Percentiles rank a stretch among this genome's conserved stretches.
Evolutionary conservation across 2,329 filamentous ascomycete species (phyloP).

Genomic region (Colletotrichum cuscutae): DNA sequence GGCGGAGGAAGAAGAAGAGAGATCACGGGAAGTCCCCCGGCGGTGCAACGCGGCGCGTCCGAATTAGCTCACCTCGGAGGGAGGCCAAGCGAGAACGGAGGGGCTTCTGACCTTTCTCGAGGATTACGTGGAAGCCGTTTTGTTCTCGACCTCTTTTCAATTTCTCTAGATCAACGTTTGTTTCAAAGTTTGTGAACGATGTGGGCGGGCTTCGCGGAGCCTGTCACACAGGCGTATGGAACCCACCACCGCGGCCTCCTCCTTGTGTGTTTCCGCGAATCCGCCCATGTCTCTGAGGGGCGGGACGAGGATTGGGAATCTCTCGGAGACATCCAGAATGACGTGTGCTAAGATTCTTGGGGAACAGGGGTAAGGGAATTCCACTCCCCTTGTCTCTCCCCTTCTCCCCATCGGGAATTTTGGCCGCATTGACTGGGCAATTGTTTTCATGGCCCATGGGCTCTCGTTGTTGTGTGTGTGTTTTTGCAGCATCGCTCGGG

Average conservation of each 20-base stretch:
- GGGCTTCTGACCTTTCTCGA: neutral
- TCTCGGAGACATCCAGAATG: constrained; percentile 15
- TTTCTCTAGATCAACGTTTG: neutral
- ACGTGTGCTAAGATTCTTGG: constrained; percentile 25
- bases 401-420: neutral
- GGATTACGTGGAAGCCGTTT: neutral
- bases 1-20: neutral
- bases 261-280: neutral
- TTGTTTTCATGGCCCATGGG: neutral
- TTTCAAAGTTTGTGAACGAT: neutral
- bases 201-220: neutral
- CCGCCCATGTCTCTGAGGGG: neutral
- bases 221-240: neutral
- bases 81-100: neutral
- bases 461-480: neutral
- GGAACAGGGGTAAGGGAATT: neutral
- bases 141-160: neutral
- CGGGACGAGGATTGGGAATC: neutral
- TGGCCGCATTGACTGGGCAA: neutral
- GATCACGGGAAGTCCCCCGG: neutral
- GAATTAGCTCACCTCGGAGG: constrained; percentile 14
- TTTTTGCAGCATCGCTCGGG: constrained; percentile 1
- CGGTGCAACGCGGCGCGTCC: neutral
- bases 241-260: neutral
- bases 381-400: neutral